Evolutionary conservation across 345 rosid species (phyloP), one percentile per base, ranked within the genome.

Genomic region (Brassica nigra): DNA sequence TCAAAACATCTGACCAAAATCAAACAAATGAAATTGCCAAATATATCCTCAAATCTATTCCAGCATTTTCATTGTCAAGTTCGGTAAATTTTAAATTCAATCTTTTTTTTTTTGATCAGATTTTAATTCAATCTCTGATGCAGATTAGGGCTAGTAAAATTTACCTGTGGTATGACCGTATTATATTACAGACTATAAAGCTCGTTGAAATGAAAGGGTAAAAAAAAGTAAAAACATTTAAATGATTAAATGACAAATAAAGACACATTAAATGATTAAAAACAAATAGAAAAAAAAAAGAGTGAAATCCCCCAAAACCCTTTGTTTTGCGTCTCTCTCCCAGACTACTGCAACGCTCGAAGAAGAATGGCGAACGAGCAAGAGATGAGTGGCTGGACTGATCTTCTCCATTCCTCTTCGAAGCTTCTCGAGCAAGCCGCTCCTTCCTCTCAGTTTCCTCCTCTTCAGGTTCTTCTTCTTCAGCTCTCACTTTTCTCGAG

Each of bases 381-480:
- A 76, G 97, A 89, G 78, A 87, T 93, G 89, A 77, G 93, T 75
- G 78, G 89, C 79, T 95, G 97, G 98, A 92, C 93, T 39, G 97
- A 95, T 85, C 91, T 95, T 79, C 96, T 95, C 28, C 94, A 91
- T 76, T 90, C 98, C 52, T 95, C 99, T 12, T 81, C 98, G 42
- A 93, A 93, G 87, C 98, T 95, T 78, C 91, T 95, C 72, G 98
- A 95, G 49, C 99, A 91, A 80, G 97, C 98, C 23, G 95, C 97
- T 87, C 97, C 99, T 73, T 90, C 99, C 8, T 88, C 98, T 80
- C 98, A 92, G 87, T 95, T 95, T 81, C 99, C 98, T 86, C 97
- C 98, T 77, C 97, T 95, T 69, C 99, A 95, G 99, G 99, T 95
- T 52, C 64, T 63, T 64, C 70, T 66, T 47, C n/a, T n/a, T n/a